Percentiles rank a stretch among this genome's conserved stretches.
Conservation (phyloP, 2,329 filamentous ascomycete genomes). For the Huntiella moniliformis region DNA sequence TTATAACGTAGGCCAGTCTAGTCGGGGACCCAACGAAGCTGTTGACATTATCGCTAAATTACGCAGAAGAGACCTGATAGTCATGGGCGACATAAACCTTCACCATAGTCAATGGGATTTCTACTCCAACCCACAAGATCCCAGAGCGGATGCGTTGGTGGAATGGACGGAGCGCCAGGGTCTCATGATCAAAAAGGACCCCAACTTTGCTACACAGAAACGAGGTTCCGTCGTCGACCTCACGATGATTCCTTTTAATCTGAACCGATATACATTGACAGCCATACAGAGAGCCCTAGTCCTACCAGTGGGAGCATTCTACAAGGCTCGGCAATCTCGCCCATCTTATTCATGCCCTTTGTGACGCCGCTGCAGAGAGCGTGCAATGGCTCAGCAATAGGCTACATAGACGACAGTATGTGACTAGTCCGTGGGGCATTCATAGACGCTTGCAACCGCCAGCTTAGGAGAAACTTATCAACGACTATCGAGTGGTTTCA, state of each 20-base stretch:
- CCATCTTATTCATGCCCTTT: not conserved
- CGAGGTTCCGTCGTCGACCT: not conserved
- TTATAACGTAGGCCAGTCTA: not conserved
- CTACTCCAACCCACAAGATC: not conserved
- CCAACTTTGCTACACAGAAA: not conserved
- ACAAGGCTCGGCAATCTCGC: not conserved
- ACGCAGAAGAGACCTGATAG: not conserved
- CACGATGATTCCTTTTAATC: not conserved
- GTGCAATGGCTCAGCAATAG: not conserved
- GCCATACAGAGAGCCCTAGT: not conserved
- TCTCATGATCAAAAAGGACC: not conserved
- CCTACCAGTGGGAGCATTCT: not conserved
- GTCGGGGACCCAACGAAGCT: not conserved
- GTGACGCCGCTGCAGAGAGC: not conserved
- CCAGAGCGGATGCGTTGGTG: not conserved
- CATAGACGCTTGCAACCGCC: not conserved
- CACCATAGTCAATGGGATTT: not conserved
- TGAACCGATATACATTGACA: conserved; percentile 1
- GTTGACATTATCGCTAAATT: not conserved
- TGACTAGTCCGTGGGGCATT: not conserved
- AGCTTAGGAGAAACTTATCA: not conserved
- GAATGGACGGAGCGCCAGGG: not conserved
- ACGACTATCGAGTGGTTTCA: not conserved
- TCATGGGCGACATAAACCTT: not conserved
- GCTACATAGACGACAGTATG: not conserved